phyloP scores from a whole-genome alignment of 352 stramenopile genomes.

The Thalassiosira tumida region DNA sequence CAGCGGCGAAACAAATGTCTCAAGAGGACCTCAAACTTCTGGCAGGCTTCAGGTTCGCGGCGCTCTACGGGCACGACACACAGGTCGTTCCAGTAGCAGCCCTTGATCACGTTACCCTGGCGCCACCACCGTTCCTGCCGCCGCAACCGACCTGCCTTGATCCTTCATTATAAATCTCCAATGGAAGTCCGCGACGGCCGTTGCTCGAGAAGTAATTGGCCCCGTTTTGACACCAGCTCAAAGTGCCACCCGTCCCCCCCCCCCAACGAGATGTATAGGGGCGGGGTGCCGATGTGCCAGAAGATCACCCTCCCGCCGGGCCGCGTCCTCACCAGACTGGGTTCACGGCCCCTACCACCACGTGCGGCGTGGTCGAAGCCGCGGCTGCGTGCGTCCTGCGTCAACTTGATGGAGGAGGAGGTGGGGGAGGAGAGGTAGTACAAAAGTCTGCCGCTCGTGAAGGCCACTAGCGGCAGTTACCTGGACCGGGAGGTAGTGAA shows the following conservation, averaged over 20 bases:
- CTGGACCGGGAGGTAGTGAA: slow-evolving; percentile 84
- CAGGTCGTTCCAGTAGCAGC: slow-evolving; percentile 82
- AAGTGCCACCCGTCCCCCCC: slow-evolving; percentile 77
- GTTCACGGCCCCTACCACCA: too few species aligned
- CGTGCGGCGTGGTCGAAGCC: too few species aligned
- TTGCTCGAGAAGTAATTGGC: slow-evolving; percentile 48
- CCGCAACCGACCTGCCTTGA: not conserved
- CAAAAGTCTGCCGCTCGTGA: slow-evolving; percentile 94
- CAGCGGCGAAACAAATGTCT: slow-evolving; percentile 53
- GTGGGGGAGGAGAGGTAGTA: slow-evolving; percentile 95
- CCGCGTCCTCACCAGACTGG: slow-evolving; percentile 47
- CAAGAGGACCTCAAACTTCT: not conserved
- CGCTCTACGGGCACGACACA: slow-evolving; percentile 86
- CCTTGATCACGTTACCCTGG: slow-evolving; percentile 78
- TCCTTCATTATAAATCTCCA: slow-evolving; percentile 61
- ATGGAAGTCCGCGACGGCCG: slow-evolving; percentile 53
- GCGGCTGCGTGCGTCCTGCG: too few species aligned
- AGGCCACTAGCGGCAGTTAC: slow-evolving; percentile 93
- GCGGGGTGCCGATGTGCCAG: slow-evolving; percentile 88
- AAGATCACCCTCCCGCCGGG: slow-evolving; percentile 84
- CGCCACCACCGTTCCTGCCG: slow-evolving; percentile 5
- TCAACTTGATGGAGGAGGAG: too few species aligned
- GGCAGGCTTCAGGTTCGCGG: slow-evolving; percentile 59
- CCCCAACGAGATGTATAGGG: slow-evolving; percentile 72
- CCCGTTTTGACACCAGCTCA: slow-evolving; percentile 59